Evolutionary conservation across 2,329 filamentous ascomycete species (phyloP).

Genomic region (Colletotrichum sublineola): DNA sequence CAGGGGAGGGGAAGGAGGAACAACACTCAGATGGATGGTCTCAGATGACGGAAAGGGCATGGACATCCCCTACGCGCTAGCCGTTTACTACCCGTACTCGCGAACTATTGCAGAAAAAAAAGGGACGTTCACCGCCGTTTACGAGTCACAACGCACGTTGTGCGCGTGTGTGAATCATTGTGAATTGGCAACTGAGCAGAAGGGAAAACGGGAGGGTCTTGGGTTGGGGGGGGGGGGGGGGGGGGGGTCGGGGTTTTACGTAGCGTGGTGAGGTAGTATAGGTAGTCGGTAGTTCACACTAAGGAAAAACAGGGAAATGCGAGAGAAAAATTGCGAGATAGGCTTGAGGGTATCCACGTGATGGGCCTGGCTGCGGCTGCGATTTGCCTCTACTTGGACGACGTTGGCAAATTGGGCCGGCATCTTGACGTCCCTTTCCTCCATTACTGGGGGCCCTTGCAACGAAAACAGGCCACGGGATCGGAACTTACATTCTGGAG

Average conservation of each 20-base stretch:
- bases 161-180: constrained; percentile 31
- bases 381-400: constrained; percentile 25
- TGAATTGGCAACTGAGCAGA: constrained; percentile 28
- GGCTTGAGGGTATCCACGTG: constrained; percentile 35
- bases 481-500: constrained; percentile 22
- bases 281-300: constrained; percentile 1
- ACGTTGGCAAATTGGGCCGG: neutral
- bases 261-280: neutral
- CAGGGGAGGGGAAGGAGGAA: neutral
- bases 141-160: constrained; percentile 28
- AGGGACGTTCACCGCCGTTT: constrained; percentile 38
- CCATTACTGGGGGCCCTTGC: constrained; percentile 16
- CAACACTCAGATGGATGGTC: constrained; percentile 5
- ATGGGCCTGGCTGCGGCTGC: constrained; percentile 31
- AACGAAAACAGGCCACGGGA: constrained; percentile 29
- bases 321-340: constrained; percentile 1
- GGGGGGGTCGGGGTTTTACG: neutral
- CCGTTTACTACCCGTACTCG: neutral
- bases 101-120: neutral
- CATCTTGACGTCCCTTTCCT: constrained; percentile 10
- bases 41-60: constrained; percentile 32
- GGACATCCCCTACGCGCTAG: neutral
- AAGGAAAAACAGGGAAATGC: constrained; percentile 27
- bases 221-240: neutral
- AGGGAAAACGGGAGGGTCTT: constrained; percentile 19